Evolutionary conservation across 768 basidiomycete genomes (phyloP).

Genomic region (Xerocomellus intermedius): DNA sequence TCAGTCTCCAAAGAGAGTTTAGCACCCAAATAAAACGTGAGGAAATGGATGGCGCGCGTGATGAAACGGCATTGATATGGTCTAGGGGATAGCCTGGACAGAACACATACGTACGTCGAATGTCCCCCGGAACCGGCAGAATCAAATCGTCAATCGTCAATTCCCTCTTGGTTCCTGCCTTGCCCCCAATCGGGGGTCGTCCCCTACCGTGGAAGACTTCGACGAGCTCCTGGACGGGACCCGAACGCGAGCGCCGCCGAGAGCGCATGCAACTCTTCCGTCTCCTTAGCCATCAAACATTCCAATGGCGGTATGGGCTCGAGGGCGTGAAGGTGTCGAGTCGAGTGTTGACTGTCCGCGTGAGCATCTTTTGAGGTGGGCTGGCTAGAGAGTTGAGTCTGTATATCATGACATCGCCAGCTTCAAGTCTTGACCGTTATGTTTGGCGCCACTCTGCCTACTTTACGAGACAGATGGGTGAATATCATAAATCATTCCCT

Average conservation of each 20-base stretch:
- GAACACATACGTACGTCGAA: conserved; percentile 52
- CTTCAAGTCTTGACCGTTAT: too few species aligned
- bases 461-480: too few species aligned
- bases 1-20: conserved; percentile 78
- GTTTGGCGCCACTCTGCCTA: too few species aligned
- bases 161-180: conserved; percentile 73
- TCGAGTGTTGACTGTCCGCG: not conserved
- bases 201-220: conserved; percentile 85
- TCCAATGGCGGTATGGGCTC: conserved; percentile 29
- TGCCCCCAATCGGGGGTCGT: conserved; percentile 69
- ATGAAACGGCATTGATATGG: conserved; percentile 88
- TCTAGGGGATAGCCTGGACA: conserved; percentile 73
- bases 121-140: conserved; percentile 81
- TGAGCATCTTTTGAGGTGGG: not conserved
- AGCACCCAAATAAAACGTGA: conserved; percentile 81
- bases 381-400: too few species aligned
- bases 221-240: conserved; percentile 77
- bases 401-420: too few species aligned
- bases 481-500: too few species aligned
- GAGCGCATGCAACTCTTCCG: conserved; percentile 48
- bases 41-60: conserved; percentile 77
- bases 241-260: conserved; percentile 59
- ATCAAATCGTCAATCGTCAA: conserved; percentile 84
- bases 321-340: conserved; percentile 44
- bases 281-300: conserved; percentile 35